Evolutionary conservation across 192 early-diverging fungal genomes (phyloP).

Genomic region (Entomortierella parvispora): DNA sequence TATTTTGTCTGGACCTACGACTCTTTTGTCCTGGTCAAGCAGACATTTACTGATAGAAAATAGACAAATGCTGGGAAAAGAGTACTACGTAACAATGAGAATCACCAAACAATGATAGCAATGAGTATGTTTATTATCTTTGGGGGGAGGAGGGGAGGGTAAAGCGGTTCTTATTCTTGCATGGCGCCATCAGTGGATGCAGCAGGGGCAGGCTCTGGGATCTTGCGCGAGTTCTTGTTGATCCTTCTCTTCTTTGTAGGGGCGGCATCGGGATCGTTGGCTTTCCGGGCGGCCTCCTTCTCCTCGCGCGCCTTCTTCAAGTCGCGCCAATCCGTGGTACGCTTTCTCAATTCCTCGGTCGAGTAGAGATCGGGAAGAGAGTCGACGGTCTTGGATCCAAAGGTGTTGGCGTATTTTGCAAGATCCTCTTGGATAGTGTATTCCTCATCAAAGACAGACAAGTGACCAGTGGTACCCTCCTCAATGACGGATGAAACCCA

Average conservation of each 20-base stretch:
- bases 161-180: too few species aligned
- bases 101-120: too few species aligned
- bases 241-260: conserved; percentile 46
- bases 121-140: too few species aligned
- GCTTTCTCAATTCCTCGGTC: conserved; percentile 63
- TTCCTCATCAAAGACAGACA: conserved; percentile 32
- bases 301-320: conserved; percentile 55
- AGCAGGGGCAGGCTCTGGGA: conserved; percentile 14
- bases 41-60: too few species aligned
- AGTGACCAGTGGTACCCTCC: conserved; percentile 10
- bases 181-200: conserved; percentile 1
- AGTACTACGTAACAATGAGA: too few species aligned
- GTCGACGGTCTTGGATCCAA: conserved; percentile 55
- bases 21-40: too few species aligned
- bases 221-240: conserved; percentile 54
- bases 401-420: conserved; percentile 43
- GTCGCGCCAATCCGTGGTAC: conserved; percentile 48
- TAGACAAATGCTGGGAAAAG: too few species aligned
- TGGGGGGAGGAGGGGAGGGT: too few species aligned
- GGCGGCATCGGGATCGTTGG: conserved; percentile 38
- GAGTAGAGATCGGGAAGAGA: conserved; percentile 54
- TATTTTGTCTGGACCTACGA: too few species aligned
- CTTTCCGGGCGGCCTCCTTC: too few species aligned
- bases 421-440: conserved; percentile 28
- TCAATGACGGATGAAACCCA: conserved; percentile 53